Evolutionary conservation across 768 basidiomycete genomes (phyloP).

Genomic region (Phylloporus sp.): DNA sequence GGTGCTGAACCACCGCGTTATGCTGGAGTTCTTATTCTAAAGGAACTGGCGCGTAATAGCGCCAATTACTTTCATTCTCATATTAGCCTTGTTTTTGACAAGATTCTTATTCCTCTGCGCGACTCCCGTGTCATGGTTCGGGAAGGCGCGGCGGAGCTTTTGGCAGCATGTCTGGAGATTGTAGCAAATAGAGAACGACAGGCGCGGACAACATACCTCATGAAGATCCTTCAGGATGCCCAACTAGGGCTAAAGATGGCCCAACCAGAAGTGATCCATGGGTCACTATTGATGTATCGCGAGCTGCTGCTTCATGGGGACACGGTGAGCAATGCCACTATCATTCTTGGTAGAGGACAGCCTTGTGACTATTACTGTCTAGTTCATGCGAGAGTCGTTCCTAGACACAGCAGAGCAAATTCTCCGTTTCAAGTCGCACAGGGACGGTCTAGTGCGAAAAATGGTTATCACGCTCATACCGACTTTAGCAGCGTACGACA

Average conservation of each 20-base stretch:
- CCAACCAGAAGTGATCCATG: slow-evolving; percentile 88
- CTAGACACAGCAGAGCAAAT: slow-evolving; percentile 87
- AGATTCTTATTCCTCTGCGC: slow-evolving; percentile 85
- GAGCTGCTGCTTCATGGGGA: slow-evolving; percentile 91
- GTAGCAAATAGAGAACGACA: slow-evolving; percentile 71
- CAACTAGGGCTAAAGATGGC: slow-evolving; percentile 75
- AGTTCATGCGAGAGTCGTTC: slow-evolving; percentile 90
- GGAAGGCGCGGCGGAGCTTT: slow-evolving; percentile 88
- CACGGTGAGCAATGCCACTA: slow-evolving; percentile 55
- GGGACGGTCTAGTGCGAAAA: slow-evolving; percentile 84
- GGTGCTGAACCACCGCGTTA: slow-evolving; percentile 80
- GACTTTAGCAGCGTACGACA: slow-evolving; percentile 90
- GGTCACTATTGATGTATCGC: slow-evolving; percentile 86
- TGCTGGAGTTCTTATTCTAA: slow-evolving; percentile 89
- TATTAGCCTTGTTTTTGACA: slow-evolving; percentile 85
- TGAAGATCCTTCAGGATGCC: slow-evolving; percentile 86
- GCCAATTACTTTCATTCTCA: slow-evolving; percentile 85
- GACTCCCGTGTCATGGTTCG: slow-evolving; percentile 88
- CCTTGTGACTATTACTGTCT: slow-evolving; percentile 4
- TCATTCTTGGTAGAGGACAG: background rate
- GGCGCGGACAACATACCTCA: slow-evolving; percentile 59
- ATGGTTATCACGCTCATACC: slow-evolving; percentile 97
- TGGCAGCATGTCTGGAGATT: slow-evolving; percentile 92
- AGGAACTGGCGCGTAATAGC: slow-evolving; percentile 88
- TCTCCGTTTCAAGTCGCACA: slow-evolving; percentile 80